Evolutionary conservation across 2,329 filamentous ascomycete genomes (phyloP), one percentile per base, ranked within the genome.

Genomic region (Cytospora piceae): DNA sequence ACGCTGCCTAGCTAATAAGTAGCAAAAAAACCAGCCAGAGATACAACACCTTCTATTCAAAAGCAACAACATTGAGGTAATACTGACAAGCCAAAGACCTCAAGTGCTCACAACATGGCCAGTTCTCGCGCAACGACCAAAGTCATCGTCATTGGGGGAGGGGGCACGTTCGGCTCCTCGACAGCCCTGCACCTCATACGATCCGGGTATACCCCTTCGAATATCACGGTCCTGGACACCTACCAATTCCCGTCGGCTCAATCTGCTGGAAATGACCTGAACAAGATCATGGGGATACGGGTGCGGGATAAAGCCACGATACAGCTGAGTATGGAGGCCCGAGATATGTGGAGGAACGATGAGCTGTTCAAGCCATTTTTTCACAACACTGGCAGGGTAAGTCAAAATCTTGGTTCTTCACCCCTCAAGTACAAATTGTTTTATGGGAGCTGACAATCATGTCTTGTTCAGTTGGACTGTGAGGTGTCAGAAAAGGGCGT

Each of bases 151-250:
- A 75, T 83, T 32, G 78, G 82, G n/a, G 82, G 82, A 34, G 81
- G 80, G 12, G 80, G 80, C 53, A 80, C 79, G 7, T 78, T 80
- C 66, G 80, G 81, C 15, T 76, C 80, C 3, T 82, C 80, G 8
- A 83, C 81, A 0, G 80, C 80, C 3, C 72, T 82, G 20, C 80
- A 82, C 70, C 77, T 83, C 0, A 58, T 78, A 42, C 74, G 80
- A 11, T 70, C 72, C 4, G 80, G 80, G 7, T 82, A 82, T 69
- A 77, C 77, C 0, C 74, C 76, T 0, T 67, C 71, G 20, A 80
- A 82, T 61, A 77, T 83, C 61, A 82, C 79, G 1, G 79, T 82
- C 12, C 76, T 82, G 3, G 80, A 83, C 65, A 75, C 76, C 3
- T 82, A 79, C 69, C 74, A 77, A 3, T 77, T 81, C n/a, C 80